Conservation (phyloP, 352 stramenopile species). For the Aphanomyces euteiches region DNA sequence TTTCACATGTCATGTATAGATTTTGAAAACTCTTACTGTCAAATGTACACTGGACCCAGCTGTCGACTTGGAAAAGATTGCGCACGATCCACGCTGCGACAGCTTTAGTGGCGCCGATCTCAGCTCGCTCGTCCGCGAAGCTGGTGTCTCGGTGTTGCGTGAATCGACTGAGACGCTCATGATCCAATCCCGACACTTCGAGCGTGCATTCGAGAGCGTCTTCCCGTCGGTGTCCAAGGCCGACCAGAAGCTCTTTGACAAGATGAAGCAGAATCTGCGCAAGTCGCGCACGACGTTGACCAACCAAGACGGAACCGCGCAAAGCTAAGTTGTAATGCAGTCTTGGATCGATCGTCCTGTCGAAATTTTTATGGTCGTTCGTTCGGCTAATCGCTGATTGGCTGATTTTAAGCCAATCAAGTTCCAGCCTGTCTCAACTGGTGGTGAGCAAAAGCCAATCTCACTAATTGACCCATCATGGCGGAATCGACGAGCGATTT, state of each 20-base stretch:
- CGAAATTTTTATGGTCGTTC: neutral
- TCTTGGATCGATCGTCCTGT: neutral
- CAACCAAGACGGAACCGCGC: slow-evolving; percentile 6
- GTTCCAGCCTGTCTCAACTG: neutral
- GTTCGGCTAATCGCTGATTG: neutral
- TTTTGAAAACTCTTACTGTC: slow-evolving; percentile 88
- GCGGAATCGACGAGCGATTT: slow-evolving; percentile 46
- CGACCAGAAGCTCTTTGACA: slow-evolving; percentile 83
- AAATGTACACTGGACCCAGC: slow-evolving; percentile 57
- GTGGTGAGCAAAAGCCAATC: slow-evolving; percentile 12
- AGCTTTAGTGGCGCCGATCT: slow-evolving; percentile 98
- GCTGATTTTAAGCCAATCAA: slow-evolving; percentile 14
- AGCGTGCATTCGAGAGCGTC: slow-evolving; percentile 68
- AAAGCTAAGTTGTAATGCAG: too few species aligned
- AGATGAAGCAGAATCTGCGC: slow-evolving; percentile 86
- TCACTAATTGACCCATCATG: slow-evolving; percentile 2
- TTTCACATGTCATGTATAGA: slow-evolving; percentile 37
- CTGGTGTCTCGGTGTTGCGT: slow-evolving; percentile 91
- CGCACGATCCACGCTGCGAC: slow-evolving; percentile 80
- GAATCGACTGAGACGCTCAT: slow-evolving; percentile 46
- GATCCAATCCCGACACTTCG: slow-evolving; percentile 68
- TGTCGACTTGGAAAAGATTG: slow-evolving; percentile 90
- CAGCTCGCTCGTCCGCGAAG: slow-evolving; percentile 94
- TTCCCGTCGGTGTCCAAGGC: slow-evolving; percentile 81
- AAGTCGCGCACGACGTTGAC: slow-evolving; percentile 46